phyloP scores from a whole-genome alignment of 208 protist genomes.

The Leishmania guyanensis region DNA sequence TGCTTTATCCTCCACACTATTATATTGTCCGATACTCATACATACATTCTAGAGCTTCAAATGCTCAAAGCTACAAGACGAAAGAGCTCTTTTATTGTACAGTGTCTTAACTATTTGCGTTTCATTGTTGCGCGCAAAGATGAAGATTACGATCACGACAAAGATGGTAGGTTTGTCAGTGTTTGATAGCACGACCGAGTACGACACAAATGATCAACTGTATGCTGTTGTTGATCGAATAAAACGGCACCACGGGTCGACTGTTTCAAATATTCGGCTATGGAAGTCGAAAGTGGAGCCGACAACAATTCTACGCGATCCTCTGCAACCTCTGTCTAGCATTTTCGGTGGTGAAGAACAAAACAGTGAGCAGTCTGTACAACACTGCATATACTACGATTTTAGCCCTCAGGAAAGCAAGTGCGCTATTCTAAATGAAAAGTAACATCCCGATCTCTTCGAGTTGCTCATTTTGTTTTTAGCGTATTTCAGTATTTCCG shows the following conservation, averaged over 20 bases:
- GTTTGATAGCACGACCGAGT: slow-evolving; percentile 59
- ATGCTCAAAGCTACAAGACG: not conserved
- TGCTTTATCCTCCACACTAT: not conserved
- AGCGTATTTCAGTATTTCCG: not conserved
- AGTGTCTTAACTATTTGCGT: not conserved
- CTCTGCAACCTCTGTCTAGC: slow-evolving; percentile 43
- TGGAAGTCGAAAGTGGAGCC: slow-evolving; percentile 81
- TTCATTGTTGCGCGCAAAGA: not conserved
- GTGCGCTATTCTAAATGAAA: slow-evolving; percentile 47
- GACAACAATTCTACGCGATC: slow-evolving; percentile 56
- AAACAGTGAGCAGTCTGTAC: not conserved
- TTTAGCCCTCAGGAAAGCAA: slow-evolving; percentile 39
- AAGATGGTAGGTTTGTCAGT: slow-evolving; percentile 80
- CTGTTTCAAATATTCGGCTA: slow-evolving; percentile 41
- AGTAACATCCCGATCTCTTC: slow-evolving; percentile 3
- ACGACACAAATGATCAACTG: slow-evolving; percentile 33
- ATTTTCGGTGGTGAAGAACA: slow-evolving; percentile 36
- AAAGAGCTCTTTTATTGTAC: not conserved
- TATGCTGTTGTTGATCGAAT: slow-evolving; percentile 55
- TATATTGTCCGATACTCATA: not conserved
- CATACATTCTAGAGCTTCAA: not conserved
- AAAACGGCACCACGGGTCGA: slow-evolving; percentile 56
- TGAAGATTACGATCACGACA: slow-evolving; percentile 23
- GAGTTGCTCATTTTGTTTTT: not conserved
- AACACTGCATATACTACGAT: slow-evolving; percentile 64